These are phyloP conservation scores for Pythium plurisporium DNA, from an alignment of 352 stramenopile species.

Conservation along the genomic window DNA sequence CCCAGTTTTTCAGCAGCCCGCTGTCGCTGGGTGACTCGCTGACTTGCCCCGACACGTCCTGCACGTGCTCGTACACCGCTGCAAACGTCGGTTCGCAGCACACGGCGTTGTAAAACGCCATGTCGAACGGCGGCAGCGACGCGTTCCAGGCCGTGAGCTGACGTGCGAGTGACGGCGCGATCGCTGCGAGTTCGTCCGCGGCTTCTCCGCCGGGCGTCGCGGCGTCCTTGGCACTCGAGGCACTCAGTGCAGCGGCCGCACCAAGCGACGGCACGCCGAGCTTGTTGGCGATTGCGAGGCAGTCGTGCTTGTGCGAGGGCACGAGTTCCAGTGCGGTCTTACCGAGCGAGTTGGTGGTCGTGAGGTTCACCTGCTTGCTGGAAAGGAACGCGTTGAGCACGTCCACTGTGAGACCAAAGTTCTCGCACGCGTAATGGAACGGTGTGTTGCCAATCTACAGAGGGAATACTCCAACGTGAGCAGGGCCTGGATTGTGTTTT, in stretches of 20 bases:
- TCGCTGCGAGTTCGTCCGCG: conserved; percentile 42
- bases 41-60: conserved; percentile 48
- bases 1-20: conserved; percentile 40
- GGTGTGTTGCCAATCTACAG: conserved; percentile 69
- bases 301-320: conserved; percentile 51
- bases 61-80: conserved; percentile 50
- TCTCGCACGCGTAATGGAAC: conserved; percentile 73
- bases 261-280: conserved; percentile 45
- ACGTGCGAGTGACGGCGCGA: conserved; percentile 39
- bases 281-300: conserved; percentile 48
- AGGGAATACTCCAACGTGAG: neutral
- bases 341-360: conserved; percentile 59
- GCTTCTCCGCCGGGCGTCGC: conserved; percentile 60
- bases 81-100: conserved; percentile 73
- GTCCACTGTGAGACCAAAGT: conserved; percentile 45
- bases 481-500: too few species aligned
- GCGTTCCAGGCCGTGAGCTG: conserved; percentile 57
- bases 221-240: conserved; percentile 12
- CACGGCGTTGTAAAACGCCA: conserved; percentile 68
- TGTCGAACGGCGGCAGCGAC: conserved; percentile 71
- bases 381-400: conserved; percentile 59
- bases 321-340: conserved; percentile 66
- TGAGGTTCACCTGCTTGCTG: conserved; percentile 58
- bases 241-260: neutral
- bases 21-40: conserved; percentile 32